Base-by-base conservation (phyloP, 1,284 basidiomycete genomes). In the Austroboletus novae-zelandiae region DNA sequence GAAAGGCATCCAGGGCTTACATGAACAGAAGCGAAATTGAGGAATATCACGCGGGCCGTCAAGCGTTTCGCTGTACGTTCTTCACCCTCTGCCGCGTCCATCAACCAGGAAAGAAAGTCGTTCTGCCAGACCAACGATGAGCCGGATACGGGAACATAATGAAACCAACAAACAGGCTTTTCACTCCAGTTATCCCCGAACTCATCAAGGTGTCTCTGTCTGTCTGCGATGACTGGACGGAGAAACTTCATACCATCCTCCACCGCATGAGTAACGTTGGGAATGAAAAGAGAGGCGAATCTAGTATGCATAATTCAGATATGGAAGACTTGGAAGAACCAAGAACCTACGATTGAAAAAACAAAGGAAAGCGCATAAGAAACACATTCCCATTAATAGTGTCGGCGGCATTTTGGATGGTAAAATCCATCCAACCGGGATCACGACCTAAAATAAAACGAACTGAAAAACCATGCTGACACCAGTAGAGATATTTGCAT, bases 91-190 rank as follows among this genome's bases (percentile, higher is more conserved):
- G 70, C 65, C 4, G 58, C 64, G n/a, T 78, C 72, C 51, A 79
- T 66, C 17, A 78, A 48, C 76, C 75, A 79, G 37, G 65, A 67
- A 11, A 81, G 55, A 34, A 74, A 48, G 51, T 76, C 73, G 47
- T 72, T 70, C 71, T 77, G 23, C 7, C 5, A 18, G 25, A 13
- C 17, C 36, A 31, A 8, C 18, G 30, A 15, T 41, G 4, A 44
- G 39, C 37, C 3, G 5, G 11, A 27, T 9, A n/a, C 17, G 20
- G 10, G 18, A n/a, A 5, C 9, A 29, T 25, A 6, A n/a, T 11
- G 17, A 13, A 23, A 27, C 25, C 1, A 4, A 61, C 68, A 4
- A 51, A 74, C 74, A 40, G 74, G 71, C 52, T 69, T 72, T 25
- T 69, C 70, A 1, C 59, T 49, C 68, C 68, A 74, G 32, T 69